Evolutionary conservation across 768 basidiomycete species (phyloP).

Genomic region (Tulasnella sp.): DNA sequence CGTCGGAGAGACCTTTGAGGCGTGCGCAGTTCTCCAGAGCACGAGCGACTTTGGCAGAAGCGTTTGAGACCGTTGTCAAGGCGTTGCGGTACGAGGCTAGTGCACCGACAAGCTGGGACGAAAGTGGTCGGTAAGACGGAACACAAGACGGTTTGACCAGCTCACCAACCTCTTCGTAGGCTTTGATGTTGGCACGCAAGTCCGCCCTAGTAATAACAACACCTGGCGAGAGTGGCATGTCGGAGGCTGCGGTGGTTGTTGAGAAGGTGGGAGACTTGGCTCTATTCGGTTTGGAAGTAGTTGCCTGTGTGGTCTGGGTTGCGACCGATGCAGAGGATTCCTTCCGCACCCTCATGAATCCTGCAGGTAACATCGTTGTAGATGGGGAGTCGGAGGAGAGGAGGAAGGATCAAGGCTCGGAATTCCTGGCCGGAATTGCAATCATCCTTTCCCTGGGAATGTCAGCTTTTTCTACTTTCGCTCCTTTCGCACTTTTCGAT

Average conservation of each 20-base stretch:
- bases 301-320: background rate
- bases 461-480: slow-evolving; percentile 13
- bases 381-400: background rate
- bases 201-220: slow-evolving; percentile 80
- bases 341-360: slow-evolving; percentile 5
- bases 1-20: slow-evolving; percentile 74
- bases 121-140: slow-evolving; percentile 8
- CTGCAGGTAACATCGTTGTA: slow-evolving; percentile 18
- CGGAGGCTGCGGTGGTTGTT: slow-evolving; percentile 70
- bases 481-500: background rate
- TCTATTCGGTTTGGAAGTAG: background rate
- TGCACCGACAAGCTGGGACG: slow-evolving; percentile 62
- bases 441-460: background rate
- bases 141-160: slow-evolving; percentile 24
- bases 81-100: slow-evolving; percentile 79
- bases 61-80: slow-evolving; percentile 74
- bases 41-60: slow-evolving; percentile 79
- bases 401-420: background rate
- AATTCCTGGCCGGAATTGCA: slow-evolving; percentile 10
- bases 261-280: slow-evolving; percentile 71
- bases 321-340: background rate
- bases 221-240: slow-evolving; percentile 36
- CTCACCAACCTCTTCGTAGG: slow-evolving; percentile 71
- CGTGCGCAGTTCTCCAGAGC: slow-evolving; percentile 80
- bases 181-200: slow-evolving; percentile 70